These are phyloP conservation scores for Solanum acaule DNA, from an alignment of 257 asterid species.

Conservation along the genomic window DNA sequence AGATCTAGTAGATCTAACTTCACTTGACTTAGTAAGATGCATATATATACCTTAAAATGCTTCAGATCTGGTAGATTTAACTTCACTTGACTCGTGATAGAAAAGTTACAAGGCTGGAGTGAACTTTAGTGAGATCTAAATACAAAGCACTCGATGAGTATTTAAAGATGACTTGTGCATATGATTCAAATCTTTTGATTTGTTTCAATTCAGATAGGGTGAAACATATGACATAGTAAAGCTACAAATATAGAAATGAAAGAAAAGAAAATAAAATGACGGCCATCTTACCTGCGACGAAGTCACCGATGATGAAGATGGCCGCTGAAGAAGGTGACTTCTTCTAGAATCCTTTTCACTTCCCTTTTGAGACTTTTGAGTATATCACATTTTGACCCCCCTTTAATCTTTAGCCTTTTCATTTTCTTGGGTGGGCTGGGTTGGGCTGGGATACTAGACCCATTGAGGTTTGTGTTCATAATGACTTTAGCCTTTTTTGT, in stretches of 20 bases:
- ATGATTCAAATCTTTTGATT: not conserved
- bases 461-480: no score
- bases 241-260: not conserved
- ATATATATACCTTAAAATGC: not conserved
- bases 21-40: not conserved
- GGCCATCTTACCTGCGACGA: not conserved
- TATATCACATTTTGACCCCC: not conserved
- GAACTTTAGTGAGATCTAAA: not conserved
- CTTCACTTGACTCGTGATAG: not conserved
- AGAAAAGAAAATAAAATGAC: not conserved
- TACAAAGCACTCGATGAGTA: no score
- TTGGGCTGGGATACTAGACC: not conserved
- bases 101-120: not conserved
- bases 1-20: not conserved
- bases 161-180: no score
- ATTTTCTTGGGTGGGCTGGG: not conserved
- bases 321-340: not conserved
- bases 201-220: not conserved
- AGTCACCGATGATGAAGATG: not conserved
- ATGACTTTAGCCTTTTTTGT: not conserved
- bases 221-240: not conserved
- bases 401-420: not conserved
- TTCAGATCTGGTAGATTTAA: not conserved
- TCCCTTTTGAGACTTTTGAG: not conserved
- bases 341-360: not conserved